Evolutionary conservation across 257 asterid species (phyloP), one percentile per base, ranked within the genome.

Genomic region (Lantana camara): DNA sequence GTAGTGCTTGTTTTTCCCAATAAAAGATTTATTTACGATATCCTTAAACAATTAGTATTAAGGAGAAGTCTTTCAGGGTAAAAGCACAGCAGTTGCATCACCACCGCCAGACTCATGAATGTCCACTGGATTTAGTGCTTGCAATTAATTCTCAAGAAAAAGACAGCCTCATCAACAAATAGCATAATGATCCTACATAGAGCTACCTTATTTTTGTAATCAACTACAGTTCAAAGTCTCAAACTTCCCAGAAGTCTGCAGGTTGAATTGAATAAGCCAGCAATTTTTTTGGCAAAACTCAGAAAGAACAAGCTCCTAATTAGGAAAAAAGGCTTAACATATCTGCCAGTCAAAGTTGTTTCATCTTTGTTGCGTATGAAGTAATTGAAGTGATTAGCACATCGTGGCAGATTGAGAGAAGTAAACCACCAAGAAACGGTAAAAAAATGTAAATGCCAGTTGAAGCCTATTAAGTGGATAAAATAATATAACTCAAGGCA

Each of bases 311-410:
- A 11, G 45, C 10, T 35, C 1, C 1, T 10, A 20, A 7, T 57
- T 4, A 10, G 30, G 20, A 37, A 48, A 48, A 20, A 37, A 30
- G 65, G 11, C 24, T 22, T 23, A 11, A 40, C 30, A 20, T 47
- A 41, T 14, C 45, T 15, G 41, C 4, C 42, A 24, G 35, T 27
- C 19, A 51, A 40, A 27, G 19, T 29, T 40, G 50, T 50, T 20
- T 38, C 68, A 50, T 51, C 3, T 27, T 15, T 21, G 21, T 56
- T 45, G 20, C 16, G 22, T 66, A 13, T 17, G 16, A 56, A 19
- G 52, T 21, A 41, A 15, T 29, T 65, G 45, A 65, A 52, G 34
- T 19, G 30, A 29, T n/a, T 66, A 41, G 44, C 42, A 29, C 29
- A 41, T 7, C 9, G 16, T 65, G 6, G 9, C 19, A 24, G 5